phyloP scores from a whole-genome alignment of 2,329 filamentous ascomycete species.

The Fusarium duplospermum region DNA sequence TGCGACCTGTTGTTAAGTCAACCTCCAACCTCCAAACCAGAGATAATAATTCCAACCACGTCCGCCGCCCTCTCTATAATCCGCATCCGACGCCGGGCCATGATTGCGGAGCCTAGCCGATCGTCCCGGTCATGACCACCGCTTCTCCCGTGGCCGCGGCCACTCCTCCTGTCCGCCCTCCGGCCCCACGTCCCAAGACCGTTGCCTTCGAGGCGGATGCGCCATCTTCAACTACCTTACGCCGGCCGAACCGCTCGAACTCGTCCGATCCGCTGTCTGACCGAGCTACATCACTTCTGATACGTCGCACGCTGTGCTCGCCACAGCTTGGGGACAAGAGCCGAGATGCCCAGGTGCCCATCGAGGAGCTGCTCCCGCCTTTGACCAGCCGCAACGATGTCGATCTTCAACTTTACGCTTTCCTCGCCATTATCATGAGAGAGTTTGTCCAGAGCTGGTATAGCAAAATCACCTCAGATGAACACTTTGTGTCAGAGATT shows the following conservation, averaged over 20 bases:
- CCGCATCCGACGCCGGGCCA: slow-evolving; percentile 35
- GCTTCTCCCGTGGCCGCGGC: slow-evolving; percentile 30
- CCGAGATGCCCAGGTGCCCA: slow-evolving; percentile 61
- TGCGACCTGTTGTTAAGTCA: slow-evolving; percentile 39
- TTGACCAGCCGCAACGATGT: slow-evolving; percentile 95
- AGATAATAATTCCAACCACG: neutral
- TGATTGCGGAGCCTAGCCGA: slow-evolving; percentile 36
- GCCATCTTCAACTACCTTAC: slow-evolving; percentile 43
- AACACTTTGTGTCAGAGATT: slow-evolving; percentile 87
- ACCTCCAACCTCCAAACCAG: slow-evolving; percentile 25
- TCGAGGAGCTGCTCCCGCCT: slow-evolving; percentile 87
- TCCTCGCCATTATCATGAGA: slow-evolving; percentile 88
- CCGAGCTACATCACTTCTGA: slow-evolving; percentile 81
- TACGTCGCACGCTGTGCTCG: slow-evolving; percentile 87
- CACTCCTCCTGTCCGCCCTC: slow-evolving; percentile 34
- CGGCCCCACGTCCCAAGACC: slow-evolving; percentile 40
- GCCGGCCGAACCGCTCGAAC: slow-evolving; percentile 49
- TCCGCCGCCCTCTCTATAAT: neutral
- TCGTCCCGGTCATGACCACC: slow-evolving; percentile 46
- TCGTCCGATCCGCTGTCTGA: slow-evolving; percentile 73
- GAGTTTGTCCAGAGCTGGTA: slow-evolving; percentile 97
- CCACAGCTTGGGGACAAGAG: slow-evolving; percentile 72
- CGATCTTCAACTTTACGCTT: slow-evolving; percentile 91
- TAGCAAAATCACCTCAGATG: slow-evolving; percentile 88
- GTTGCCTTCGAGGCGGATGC: slow-evolving; percentile 38